A percentile compares a stretch with the other conserved stretches of the same genome.
These are phyloP conservation scores for Fragaria vesca DNA, from an alignment of 306 rosid genomes.

Conservation along the genomic window DNA sequence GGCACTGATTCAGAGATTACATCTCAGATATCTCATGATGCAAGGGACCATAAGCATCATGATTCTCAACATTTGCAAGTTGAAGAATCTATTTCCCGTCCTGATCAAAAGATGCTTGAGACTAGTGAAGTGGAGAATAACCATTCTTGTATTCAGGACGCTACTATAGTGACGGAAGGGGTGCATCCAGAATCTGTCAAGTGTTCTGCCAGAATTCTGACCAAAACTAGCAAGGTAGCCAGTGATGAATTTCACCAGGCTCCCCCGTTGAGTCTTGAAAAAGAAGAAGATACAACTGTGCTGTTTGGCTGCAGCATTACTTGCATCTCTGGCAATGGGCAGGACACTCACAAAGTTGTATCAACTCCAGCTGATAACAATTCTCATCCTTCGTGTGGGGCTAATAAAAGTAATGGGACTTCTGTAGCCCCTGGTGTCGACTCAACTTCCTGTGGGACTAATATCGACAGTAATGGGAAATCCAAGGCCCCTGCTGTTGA, in stretches of 20 bases:
- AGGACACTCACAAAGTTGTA: constrained; percentile 22
- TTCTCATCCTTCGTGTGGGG: constrained; percentile 11
- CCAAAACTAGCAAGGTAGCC: constrained; percentile 24
- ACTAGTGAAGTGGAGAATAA: constrained; percentile 23
- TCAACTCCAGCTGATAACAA: constrained; percentile 11
- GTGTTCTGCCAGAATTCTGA: constrained; percentile 19
- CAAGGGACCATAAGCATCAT: constrained; percentile 1
- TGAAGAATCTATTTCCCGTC: not conserved
- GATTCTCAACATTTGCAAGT: constrained; percentile 19
- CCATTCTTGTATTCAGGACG: constrained; percentile 23
- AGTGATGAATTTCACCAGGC: constrained; percentile 27
- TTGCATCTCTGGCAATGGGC: constrained; percentile 18
- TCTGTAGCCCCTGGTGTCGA: constrained; percentile 20
- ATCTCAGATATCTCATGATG: constrained; percentile 16
- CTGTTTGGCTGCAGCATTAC: constrained; percentile 19
- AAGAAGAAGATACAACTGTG: constrained; percentile 18
- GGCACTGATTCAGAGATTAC: constrained; percentile 25
- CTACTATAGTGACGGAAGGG: constrained; percentile 16
- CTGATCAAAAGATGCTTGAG: constrained; percentile 20
- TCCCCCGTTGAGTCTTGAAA: constrained; percentile 10
- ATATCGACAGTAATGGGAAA: constrained; percentile 28
- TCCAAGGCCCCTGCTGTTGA: constrained; percentile 21
- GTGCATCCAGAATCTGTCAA: constrained; percentile 18
- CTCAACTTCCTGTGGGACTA: constrained; percentile 13
- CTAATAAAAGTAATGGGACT: constrained; percentile 29